Percentiles rank a stretch among this genome's conserved stretches.
Conservation (phyloP, 1,284 basidiomycete species). For the Sanghuangporus weigelae region DNA sequence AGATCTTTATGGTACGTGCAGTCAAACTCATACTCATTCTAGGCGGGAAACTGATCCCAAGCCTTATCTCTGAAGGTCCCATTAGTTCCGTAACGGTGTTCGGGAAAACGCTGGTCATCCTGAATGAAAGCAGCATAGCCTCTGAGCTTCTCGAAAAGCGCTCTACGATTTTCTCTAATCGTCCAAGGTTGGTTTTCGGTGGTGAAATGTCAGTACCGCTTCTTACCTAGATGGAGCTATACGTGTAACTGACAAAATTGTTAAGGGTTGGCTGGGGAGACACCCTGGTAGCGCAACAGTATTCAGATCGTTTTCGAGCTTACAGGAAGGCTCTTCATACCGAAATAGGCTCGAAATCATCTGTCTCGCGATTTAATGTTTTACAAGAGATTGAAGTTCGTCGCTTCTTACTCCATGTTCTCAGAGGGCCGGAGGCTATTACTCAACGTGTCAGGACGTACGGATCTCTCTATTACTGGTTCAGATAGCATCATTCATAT, state of each 20-base stretch:
- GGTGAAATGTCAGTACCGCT: constrained; percentile 6
- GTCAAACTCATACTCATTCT: too few relatives aligned
- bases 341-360: constrained; percentile 1
- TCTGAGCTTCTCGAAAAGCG: constrained; percentile 43
- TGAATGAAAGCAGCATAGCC: constrained; percentile 36
- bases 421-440: neutral
- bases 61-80: neutral
- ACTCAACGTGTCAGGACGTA: constrained; percentile 11
- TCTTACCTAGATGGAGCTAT: too few relatives aligned
- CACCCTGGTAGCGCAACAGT: neutral
- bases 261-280: constrained; percentile 6
- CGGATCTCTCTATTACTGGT: neutral
- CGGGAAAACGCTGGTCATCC: constrained; percentile 37
- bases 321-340: constrained; percentile 7
- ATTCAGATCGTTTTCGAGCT: neutral
- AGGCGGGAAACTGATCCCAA: neutral
- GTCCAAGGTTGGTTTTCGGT: constrained; percentile 24
- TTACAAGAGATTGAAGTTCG: constrained; percentile 11
- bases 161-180: constrained; percentile 43
- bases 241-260: neutral
- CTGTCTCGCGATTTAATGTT: constrained; percentile 6
- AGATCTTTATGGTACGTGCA: constrained; percentile 16
- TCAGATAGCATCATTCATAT: neutral
- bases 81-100: constrained; percentile 32
- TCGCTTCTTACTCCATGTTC: constrained; percentile 7